Evolutionary conservation across 805 yeast species (phyloP).

Genomic region (Torulaspora maleeae): DNA sequence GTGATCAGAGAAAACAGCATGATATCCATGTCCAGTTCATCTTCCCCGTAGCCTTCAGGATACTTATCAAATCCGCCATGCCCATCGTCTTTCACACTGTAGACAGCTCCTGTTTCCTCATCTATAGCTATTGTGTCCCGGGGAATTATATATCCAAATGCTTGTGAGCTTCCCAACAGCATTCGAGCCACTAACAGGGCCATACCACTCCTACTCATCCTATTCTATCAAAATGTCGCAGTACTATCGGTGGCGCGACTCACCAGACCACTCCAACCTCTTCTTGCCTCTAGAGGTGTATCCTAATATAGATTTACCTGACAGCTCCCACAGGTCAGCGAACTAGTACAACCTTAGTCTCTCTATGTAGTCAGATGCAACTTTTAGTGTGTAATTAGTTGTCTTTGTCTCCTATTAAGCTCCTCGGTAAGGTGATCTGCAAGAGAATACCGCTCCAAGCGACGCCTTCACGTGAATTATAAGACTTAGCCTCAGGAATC

Average conservation of each 20-base stretch:
- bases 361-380: too few relatives aligned
- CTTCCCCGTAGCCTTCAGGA: slow-evolving; percentile 15
- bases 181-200: slow-evolving; percentile 1
- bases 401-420: slow-evolving; percentile 3
- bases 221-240: slow-evolving; percentile 1
- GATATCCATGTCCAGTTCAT: slow-evolving; percentile 25
- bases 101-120: slow-evolving; percentile 5
- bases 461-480: slow-evolving; percentile 6
- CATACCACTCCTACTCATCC: slow-evolving; percentile 8
- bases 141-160: slow-evolving; percentile 13
- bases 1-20: slow-evolving; percentile 24
- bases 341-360: too few relatives aligned
- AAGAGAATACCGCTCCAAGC: slow-evolving; percentile 1
- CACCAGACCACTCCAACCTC: not conserved
- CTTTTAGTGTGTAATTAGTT: not conserved
- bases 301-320: not conserved
- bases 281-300: not conserved
- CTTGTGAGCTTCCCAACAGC: not conserved
- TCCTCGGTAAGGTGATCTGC: not conserved
- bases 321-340: not conserved
- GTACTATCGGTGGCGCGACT: not conserved
- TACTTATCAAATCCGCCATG: slow-evolving; percentile 3
- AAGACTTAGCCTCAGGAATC: not conserved
- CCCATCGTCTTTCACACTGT: slow-evolving; percentile 3
- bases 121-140: slow-evolving; percentile 3